These are phyloP conservation scores for Thozetella sp. DNA, from an alignment of 495 filamentous ascomycete species.

Conservation along the genomic window DNA sequence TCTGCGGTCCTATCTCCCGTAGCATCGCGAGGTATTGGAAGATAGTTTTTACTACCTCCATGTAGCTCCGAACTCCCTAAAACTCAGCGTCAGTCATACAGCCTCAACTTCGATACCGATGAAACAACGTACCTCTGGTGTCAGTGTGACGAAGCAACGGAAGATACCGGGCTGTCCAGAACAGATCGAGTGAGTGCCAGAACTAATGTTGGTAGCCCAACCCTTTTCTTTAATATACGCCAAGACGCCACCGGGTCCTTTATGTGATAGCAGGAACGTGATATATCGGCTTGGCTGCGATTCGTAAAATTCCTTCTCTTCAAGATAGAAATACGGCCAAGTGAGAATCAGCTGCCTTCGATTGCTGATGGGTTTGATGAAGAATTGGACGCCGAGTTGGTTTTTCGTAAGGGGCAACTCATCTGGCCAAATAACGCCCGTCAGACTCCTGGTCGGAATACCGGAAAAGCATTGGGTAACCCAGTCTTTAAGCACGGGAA, in stretches of 20 bases:
- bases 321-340: conserved; percentile 88
- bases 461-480: conserved; percentile 82
- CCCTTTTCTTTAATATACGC: conserved; percentile 94
- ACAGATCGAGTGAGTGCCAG: conserved; percentile 74
- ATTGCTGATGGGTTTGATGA: conserved; percentile 97
- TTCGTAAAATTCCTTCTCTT: conserved; percentile 83
- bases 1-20: conserved; percentile 74
- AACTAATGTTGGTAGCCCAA: conserved; percentile 87
- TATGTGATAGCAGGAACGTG: conserved; percentile 92
- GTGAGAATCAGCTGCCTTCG: conserved; percentile 78
- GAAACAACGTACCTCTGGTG: conserved; percentile 64
- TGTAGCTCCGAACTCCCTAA: conserved; percentile 69
- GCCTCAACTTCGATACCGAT: neutral
- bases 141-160: conserved; percentile 76
- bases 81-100: conserved; percentile 1
- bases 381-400: conserved; percentile 76
- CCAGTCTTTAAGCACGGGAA: conserved; percentile 89
- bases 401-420: conserved; percentile 67
- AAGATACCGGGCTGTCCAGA: conserved; percentile 84
- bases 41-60: conserved; percentile 84
- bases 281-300: conserved; percentile 88
- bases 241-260: conserved; percentile 95
- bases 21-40: conserved; percentile 96
- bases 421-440: conserved; percentile 79
- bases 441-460: conserved; percentile 82